Evolutionary conservation across 192 early-diverging fungal genomes (phyloP).

Genomic region (Neocallimastix lanati): DNA sequence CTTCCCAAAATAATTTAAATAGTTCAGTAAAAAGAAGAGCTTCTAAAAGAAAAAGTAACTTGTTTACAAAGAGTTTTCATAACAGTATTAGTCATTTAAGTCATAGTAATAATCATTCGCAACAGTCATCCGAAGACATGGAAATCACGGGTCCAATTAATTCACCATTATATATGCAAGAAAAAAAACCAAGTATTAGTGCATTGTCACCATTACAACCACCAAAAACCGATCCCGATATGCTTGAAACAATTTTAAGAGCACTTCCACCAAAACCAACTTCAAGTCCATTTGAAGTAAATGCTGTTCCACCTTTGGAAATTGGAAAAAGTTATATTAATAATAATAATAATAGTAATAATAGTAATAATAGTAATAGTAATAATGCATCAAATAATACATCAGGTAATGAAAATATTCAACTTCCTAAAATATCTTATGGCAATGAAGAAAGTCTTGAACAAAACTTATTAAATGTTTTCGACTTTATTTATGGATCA

Average conservation of each 20-base stretch:
- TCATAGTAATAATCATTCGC: not conserved
- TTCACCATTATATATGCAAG: not conserved
- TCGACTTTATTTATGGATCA: not conserved
- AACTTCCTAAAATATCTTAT: not conserved
- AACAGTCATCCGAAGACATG: not conserved
- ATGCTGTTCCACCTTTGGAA: not conserved
- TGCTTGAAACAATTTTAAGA: not conserved
- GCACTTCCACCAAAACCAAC: not conserved
- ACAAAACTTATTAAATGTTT: not conserved
- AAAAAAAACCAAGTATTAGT: not conserved
- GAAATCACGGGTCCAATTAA: not conserved
- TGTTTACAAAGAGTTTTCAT: not conserved
- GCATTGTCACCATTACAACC: not conserved
- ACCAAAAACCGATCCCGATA: not conserved
- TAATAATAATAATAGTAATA: not conserved
- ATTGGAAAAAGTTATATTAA: not conserved
- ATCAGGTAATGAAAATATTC: not conserved
- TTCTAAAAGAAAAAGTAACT: not conserved
- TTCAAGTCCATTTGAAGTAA: not conserved
- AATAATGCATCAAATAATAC: not conserved
- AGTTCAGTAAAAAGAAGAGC: not conserved
- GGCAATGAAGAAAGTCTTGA: not conserved
- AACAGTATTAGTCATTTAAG: not conserved
- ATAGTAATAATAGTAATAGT: not conserved
- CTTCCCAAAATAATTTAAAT: not conserved